Percentiles rank a stretch among this genome's conserved stretches.
These are phyloP conservation scores for Hibiscus mutabilis DNA, from an alignment of 345 rosid species.

Conservation along the genomic window DNA sequence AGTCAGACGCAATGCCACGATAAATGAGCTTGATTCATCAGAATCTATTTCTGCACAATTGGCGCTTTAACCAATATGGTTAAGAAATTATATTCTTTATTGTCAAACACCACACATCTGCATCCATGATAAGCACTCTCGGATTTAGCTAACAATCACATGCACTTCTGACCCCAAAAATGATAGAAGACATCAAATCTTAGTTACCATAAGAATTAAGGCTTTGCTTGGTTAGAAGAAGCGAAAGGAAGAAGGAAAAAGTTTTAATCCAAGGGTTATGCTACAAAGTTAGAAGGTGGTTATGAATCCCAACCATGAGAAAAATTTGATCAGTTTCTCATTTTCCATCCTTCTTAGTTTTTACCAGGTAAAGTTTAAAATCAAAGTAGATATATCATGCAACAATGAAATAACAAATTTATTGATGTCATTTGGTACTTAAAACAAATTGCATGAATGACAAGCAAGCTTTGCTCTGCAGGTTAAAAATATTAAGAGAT, in stretches of 20 bases:
- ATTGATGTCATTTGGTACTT: not conserved
- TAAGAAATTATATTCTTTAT: not conserved
- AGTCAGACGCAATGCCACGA: too few relatives aligned
- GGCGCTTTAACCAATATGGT: too few relatives aligned
- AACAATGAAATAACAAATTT: not conserved
- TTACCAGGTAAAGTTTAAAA: not conserved
- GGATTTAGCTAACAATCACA: not conserved
- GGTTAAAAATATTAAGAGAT: not conserved
- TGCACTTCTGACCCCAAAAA: not conserved
- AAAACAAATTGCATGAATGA: slow-evolving; percentile 3
- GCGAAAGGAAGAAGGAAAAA: not conserved
- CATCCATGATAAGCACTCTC: not conserved
- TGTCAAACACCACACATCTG: not conserved
- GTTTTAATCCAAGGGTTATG: not conserved
- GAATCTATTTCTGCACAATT: too few relatives aligned
- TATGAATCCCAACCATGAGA: not conserved
- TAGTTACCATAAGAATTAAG: not conserved
- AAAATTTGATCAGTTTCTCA: not conserved
- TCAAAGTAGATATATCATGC: not conserved
- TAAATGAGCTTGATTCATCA: too few relatives aligned
- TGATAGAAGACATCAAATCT: slow-evolving; percentile 15
- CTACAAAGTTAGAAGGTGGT: not conserved
- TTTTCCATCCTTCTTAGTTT: slow-evolving; percentile 7
- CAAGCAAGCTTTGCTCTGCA: not conserved
- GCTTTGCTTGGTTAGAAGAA: not conserved